Evolutionary conservation across 257 asterid species (phyloP).

Genomic region (Linaria vulgaris): DNA sequence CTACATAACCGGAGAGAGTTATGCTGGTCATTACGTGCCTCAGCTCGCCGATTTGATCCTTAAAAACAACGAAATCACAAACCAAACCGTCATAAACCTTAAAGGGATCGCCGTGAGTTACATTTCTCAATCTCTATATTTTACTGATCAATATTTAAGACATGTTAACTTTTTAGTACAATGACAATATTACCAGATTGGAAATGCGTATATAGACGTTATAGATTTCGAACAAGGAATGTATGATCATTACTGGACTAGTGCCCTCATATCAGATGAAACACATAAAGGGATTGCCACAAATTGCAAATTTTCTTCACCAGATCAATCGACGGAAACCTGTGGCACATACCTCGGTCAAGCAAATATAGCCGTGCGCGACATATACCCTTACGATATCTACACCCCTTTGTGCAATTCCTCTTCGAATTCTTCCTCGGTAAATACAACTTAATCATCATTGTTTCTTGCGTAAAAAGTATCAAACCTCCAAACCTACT

Average conservation of each 20-base stretch:
- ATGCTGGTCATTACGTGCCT: not conserved
- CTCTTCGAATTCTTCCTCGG: not conserved
- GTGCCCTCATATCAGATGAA: slow-evolving; percentile 1
- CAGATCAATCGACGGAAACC: not conserved
- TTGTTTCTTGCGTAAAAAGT: no score
- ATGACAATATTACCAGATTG: not conserved
- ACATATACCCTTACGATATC: not conserved
- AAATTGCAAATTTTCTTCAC: not conserved
- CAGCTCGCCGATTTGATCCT: slow-evolving; percentile 4
- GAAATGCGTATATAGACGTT: not conserved
- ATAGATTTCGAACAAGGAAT: not conserved
- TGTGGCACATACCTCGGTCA: not conserved
- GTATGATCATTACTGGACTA: slow-evolving; percentile 5
- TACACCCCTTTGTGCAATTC: not conserved
- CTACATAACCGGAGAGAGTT: not conserved
- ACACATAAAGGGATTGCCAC: not conserved
- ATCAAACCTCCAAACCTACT: no score
- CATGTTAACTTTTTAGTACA: no score
- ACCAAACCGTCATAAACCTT: slow-evolving; percentile 12
- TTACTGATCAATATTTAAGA: no score
- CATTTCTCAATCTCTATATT: no score
- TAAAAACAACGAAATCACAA: not conserved
- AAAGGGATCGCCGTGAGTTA: slow-evolving; percentile 10
- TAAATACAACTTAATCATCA: not conserved
- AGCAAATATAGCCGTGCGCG: not conserved